A percentile compares a stretch with the other conserved stretches of the same genome.
Conservation (phyloP, 345 rosid species). For the Aurinia saxatilis region DNA sequence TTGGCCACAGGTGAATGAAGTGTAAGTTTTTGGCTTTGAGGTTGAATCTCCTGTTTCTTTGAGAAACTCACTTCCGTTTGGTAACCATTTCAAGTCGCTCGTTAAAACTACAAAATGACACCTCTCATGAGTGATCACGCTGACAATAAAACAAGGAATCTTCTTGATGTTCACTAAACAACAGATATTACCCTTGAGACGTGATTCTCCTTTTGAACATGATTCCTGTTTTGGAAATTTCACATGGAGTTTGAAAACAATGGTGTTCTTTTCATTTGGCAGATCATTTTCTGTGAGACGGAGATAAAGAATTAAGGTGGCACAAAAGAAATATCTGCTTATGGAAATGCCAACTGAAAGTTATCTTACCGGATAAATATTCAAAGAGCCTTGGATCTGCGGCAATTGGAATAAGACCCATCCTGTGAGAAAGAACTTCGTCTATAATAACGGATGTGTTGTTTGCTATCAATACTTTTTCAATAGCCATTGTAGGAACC, state of each 20-base stretch:
- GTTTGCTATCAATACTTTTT: conserved; percentile 71
- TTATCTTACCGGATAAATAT: conserved; percentile 58
- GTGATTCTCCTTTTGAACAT: conserved; percentile 37
- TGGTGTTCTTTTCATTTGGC: conserved; percentile 68
- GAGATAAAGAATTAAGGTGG: neutral
- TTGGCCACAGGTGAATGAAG: conserved; percentile 63
- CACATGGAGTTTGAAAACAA: conserved; percentile 72
- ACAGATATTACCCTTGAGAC: conserved; percentile 43
- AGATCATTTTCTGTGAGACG: conserved; percentile 50
- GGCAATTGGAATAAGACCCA: conserved; percentile 74
- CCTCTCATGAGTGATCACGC: neutral
- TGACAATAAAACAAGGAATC: neutral
- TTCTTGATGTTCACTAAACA: neutral
- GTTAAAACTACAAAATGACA: conserved; percentile 57
- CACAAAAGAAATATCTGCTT: neutral
- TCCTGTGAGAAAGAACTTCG: conserved; percentile 82
- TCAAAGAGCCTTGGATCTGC: conserved; percentile 80
- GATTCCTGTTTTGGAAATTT: too few relatives aligned
- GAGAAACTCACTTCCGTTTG: conserved; percentile 68
- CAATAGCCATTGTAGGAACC: conserved; percentile 90
- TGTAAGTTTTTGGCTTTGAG: conserved; percentile 63
- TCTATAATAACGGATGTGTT: conserved; percentile 80
- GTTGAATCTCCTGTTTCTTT: conserved; percentile 45
- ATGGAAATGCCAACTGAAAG: neutral
- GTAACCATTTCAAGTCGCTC: conserved; percentile 68